A percentile compares a stretch with the other conserved stretches of the same genome.
Evolutionary conservation across 2,329 filamentous ascomycete genomes (phyloP).

Genomic region (Diaporthe vexans): DNA sequence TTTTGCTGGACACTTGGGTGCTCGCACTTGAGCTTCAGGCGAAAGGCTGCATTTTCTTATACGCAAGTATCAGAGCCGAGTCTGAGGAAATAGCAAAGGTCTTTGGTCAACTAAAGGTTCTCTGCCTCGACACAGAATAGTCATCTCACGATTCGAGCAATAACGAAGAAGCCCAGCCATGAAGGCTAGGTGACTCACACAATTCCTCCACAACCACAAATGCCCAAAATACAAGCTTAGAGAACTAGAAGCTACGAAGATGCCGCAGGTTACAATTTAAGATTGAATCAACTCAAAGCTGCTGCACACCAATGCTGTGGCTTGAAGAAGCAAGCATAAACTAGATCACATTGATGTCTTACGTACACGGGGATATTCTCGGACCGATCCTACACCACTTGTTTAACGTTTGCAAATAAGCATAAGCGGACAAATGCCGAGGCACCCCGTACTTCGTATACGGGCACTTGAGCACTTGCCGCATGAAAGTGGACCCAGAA

Average conservation of each 20-base stretch:
- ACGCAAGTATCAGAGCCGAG: no score
- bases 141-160: no score
- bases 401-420: background rate
- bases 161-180: no score
- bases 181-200: no score
- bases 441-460: background rate
- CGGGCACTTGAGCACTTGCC: background rate
- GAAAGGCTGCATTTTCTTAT: no score
- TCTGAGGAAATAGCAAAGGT: no score
- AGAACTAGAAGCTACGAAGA: background rate
- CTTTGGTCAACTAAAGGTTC: no score
- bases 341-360: background rate
- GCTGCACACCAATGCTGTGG: background rate
- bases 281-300: background rate
- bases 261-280: background rate
- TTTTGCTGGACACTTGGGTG: no score
- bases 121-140: no score
- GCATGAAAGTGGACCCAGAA: constrained; percentile 2
- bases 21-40: no score
- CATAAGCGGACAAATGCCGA: background rate
- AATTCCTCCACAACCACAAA: background rate
- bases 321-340: background rate
- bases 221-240: background rate
- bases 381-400: background rate
- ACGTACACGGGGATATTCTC: background rate